Base-by-base conservation (phyloP, 2,329 filamentous ascomycete species). In the Ceratocystis smalleyi region DNA sequence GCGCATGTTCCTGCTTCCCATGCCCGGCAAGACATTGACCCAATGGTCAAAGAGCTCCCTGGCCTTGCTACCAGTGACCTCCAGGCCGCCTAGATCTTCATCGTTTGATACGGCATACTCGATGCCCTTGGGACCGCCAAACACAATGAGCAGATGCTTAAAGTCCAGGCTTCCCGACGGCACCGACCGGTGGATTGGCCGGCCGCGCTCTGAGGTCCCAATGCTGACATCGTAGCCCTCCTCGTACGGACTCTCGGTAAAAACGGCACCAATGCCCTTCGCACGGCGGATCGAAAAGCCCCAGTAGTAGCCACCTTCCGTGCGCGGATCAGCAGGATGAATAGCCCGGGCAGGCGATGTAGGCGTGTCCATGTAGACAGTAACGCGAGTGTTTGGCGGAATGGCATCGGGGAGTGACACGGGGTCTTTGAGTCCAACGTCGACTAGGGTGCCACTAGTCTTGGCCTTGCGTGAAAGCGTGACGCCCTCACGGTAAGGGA, bases 291-390 rank as follows among this genome's bases (percentile, higher is more conserved):
- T 83, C 7, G 77, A 80, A 73, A 87, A 95, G 57, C 90, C 90
- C 89, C 90, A 95, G 75, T 91, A 95, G 74, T 90, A 94, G 0
- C 90, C 90, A 1, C 78, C 82, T 68, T 91, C 83, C 62, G 87
- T 86, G 65, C 89, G 81, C 0, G 90, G 90, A 2, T 80, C 76
- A 30, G 81, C 77, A 0, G 89, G 87, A 43, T 85, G 78, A 2
- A 92, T 85, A 3, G 63, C 65, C 49, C 57, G 55, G 3, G 63
- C 65, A 2, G 84, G 79, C 0, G 82, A 83, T 68, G 67, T 72
- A 73, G 64, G 79, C 73, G 17, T 78, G 17, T 80, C 75, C 68
- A 91, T 83, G 66, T 82, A 82, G 22, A 95, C 75, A 0, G 90
- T 95, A 32, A 94, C 80, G 55, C 90, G 81, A 3, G 86, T 89